Base-by-base conservation (phyloP, 1,284 basidiomycete species). In the Leccinum pachyderme region DNA sequence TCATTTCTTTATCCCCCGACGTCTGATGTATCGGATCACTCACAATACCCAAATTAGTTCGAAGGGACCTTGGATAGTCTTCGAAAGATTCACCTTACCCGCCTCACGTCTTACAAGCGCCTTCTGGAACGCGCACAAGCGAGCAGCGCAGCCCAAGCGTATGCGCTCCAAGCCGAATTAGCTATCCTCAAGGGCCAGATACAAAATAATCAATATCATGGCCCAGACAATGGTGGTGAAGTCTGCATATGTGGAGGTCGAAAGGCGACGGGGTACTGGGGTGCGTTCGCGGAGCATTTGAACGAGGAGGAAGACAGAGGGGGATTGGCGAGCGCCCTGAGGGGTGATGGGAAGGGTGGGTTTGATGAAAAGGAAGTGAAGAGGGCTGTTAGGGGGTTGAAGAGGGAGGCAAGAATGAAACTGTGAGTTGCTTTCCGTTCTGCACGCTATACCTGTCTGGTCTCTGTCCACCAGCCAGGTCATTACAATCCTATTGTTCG, bases 101-200 rank as follows among this genome's bases (percentile, higher is more conserved):
- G 85, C 61, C 77, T 89, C 24, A 77, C 83, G n/a, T 82, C 85
- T 57, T 86, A 88, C 71, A 89, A 85, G 63, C 80, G 89, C 3
- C 77, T 91, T 1, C 78, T 91, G 9, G 88, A 91, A 63, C 85
- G 86, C 45, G 80, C 87, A 1, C 89, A 91, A 62, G 83, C 85
- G 1, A 83, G 84, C 7, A 80, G 86, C 2, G 87, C 89, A 0
- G 84, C 88, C 1, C 89, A 91, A 63, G 75, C 91, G 2, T 89
- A 91, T 61, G 89, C 89, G 0, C 73, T 91, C 2, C 89, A 91
- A 68, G 88, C 87, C 3, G 87, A 91, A 64, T 74, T 89, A 72
- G 80, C 47, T 67, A 86, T 71, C 8, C 56, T 73, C 49, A 68
- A 70, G 49, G 47, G 52, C 3, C 56, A 61, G 43, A 29, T 56